phyloP scores from a whole-genome alignment of 1,284 basidiomycete species.

The Sparassis latifolia region DNA sequence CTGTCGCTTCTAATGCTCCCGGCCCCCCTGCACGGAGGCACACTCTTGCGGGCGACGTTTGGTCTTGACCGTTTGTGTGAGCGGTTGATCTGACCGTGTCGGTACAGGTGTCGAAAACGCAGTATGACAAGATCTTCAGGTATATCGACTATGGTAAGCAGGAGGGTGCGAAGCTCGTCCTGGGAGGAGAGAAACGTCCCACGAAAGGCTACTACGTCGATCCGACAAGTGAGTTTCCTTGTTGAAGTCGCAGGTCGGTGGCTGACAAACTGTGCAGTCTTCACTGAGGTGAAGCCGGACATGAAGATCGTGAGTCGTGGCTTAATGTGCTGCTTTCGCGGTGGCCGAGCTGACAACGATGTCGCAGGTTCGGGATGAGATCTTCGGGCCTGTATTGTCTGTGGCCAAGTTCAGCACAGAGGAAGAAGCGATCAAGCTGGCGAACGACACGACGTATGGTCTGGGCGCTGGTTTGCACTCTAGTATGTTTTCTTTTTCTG shows the following conservation, averaged over 20 bases:
- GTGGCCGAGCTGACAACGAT: background rate
- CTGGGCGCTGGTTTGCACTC: conserved; percentile 88
- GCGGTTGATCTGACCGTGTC: background rate
- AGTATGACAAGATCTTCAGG: conserved; percentile 84
- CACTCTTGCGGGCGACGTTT: too few relatives aligned
- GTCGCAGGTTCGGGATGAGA: conserved; percentile 71
- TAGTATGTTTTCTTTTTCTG: conserved; percentile 33
- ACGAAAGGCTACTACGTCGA: conserved; percentile 72
- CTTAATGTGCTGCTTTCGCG: background rate
- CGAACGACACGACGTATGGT: conserved; percentile 84
- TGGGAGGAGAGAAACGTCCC: conserved; percentile 73
- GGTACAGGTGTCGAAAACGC: conserved; percentile 68
- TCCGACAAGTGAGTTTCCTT: conserved; percentile 55
- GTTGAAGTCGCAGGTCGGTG: background rate
- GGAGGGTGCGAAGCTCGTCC: conserved; percentile 74
- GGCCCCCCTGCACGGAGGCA: too few relatives aligned
- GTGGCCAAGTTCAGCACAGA: conserved; percentile 77
- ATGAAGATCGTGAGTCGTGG: conserved; percentile 68
- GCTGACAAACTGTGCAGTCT: conserved; percentile 41
- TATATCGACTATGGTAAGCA: conserved; percentile 87
- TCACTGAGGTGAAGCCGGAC: conserved; percentile 60
- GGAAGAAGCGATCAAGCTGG: conserved; percentile 71
- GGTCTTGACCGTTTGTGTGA: background rate
- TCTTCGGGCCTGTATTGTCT: conserved; percentile 80
- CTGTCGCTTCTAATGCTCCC: background rate